Conservation (phyloP, 345 rosid genomes). For the Eucalyptus pauciflora region DNA sequence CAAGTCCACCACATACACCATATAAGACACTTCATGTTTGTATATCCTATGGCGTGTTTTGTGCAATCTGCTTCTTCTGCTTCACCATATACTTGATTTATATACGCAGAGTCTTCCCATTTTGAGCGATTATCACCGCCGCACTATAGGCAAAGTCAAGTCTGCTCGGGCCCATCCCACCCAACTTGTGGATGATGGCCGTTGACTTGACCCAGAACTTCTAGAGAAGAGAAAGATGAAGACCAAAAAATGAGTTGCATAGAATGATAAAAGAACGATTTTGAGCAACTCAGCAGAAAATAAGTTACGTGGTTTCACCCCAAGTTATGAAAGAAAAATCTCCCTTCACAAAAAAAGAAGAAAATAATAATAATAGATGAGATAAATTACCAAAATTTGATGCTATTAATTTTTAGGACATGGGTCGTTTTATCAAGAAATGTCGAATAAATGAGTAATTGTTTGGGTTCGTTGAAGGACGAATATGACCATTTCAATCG, state of each 20-base stretch:
- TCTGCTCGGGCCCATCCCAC: background rate
- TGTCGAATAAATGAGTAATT: too few relatives aligned
- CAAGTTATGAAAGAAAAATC: too few relatives aligned
- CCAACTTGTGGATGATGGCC: fast-evolving
- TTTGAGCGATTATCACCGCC: background rate
- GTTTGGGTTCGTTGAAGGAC: too few relatives aligned
- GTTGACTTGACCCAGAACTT: background rate
- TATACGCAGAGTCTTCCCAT: background rate
- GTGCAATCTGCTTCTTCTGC: background rate
- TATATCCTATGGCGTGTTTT: background rate
- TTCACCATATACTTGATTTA: background rate
- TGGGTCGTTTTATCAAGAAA: too few relatives aligned
- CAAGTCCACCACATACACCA: background rate
- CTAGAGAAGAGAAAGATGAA: background rate
- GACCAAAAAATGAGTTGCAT: background rate
- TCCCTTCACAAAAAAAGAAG: too few relatives aligned
- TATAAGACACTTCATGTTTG: background rate
- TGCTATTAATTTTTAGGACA: fast-evolving
- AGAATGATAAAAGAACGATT: background rate
- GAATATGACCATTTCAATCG: too few relatives aligned
- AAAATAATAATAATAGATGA: too few relatives aligned
- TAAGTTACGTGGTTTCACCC: too few relatives aligned
- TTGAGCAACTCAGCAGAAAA: background rate
- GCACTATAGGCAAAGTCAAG: background rate
- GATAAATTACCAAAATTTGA: too few relatives aligned